Evolutionary conservation across 2,329 filamentous ascomycete species (phyloP).

Genomic region (Alternaria brassicicola): DNA sequence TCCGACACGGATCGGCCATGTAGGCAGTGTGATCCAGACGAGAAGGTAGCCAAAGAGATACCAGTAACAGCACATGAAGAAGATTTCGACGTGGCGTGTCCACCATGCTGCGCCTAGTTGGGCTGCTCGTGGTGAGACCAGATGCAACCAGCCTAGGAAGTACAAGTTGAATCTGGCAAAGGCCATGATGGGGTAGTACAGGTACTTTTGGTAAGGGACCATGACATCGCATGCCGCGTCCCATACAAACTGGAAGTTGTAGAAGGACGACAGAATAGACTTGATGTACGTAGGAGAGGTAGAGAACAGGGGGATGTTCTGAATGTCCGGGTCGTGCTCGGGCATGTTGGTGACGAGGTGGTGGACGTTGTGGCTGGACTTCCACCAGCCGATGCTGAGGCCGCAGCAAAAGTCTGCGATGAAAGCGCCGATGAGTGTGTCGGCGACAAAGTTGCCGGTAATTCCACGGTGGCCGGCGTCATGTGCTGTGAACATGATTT

Average conservation of each 20-base stretch:
- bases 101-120: slow-evolving; percentile 79
- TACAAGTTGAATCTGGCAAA: slow-evolving; percentile 91
- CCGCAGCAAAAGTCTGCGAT: slow-evolving; percentile 70
- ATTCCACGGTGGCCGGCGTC: slow-evolving; percentile 70
- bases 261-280: slow-evolving; percentile 78
- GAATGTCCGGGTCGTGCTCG: slow-evolving; percentile 52
- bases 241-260: slow-evolving; percentile 79
- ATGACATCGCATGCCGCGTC: slow-evolving; percentile 74
- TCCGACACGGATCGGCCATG: slow-evolving; percentile 69
- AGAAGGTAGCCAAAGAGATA: slow-evolving; percentile 84
- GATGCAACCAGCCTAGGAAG: slow-evolving; percentile 77
- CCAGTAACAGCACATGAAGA: slow-evolving; percentile 82
- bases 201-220: slow-evolving; percentile 76
- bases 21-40: slow-evolving; percentile 74
- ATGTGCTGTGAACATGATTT: slow-evolving; percentile 72
- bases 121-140: slow-evolving; percentile 72
- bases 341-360: slow-evolving; percentile 70
- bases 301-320: slow-evolving; percentile 83
- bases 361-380: slow-evolving; percentile 71
- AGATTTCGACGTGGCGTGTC: slow-evolving; percentile 81
- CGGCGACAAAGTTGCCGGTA: slow-evolving; percentile 62
- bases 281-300: slow-evolving; percentile 80
- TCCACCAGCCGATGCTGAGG: slow-evolving; percentile 72
- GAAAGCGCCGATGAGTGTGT: slow-evolving; percentile 67
- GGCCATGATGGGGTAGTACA: slow-evolving; percentile 81